Evolutionary conservation across 1,284 basidiomycete species (phyloP).

Genomic region (Chondrostereum purpureum): DNA sequence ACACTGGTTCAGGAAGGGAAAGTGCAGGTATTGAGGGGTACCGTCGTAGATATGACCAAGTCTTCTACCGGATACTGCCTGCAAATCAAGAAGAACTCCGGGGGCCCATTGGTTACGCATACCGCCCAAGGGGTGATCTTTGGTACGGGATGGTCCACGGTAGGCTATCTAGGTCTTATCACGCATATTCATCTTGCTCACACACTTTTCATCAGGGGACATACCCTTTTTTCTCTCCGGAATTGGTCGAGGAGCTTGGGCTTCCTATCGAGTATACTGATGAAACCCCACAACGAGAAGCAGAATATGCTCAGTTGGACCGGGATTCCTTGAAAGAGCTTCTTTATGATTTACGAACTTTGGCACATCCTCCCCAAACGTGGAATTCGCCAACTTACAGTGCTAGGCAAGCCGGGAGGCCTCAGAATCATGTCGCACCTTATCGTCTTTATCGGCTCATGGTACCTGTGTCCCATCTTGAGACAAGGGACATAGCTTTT

Average conservation of each 20-base stretch:
- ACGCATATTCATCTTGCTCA: not conserved
- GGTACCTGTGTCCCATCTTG: not conserved
- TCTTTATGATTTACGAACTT: slow-evolving; percentile 1
- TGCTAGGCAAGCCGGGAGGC: slow-evolving; percentile 1
- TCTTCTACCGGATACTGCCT: not conserved
- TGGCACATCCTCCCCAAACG: not conserved
- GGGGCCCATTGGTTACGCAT: not conserved
- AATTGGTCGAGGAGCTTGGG: slow-evolving; percentile 4
- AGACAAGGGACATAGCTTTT: not conserved
- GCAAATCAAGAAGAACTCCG: not conserved
- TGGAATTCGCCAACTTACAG: slow-evolving; percentile 3
- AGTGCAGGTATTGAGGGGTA: not conserved
- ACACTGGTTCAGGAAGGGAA: not conserved
- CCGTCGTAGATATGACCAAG: not conserved
- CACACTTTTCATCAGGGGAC: no score
- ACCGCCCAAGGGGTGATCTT: slow-evolving; percentile 1
- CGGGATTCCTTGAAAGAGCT: slow-evolving; percentile 1
- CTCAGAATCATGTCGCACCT: not conserved
- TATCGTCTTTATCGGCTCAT: slow-evolving; percentile 4
- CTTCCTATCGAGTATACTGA: slow-evolving; percentile 4
- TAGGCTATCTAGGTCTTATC: not conserved
- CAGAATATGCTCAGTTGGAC: slow-evolving; percentile 1
- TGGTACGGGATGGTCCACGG: slow-evolving; percentile 3
- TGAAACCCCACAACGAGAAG: slow-evolving; percentile 1
- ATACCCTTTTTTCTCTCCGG: slow-evolving; percentile 4